phyloP scores from a whole-genome alignment of 228 moss, liverwort and hornwort genomes.

The Sphagnum fallax region DNA sequence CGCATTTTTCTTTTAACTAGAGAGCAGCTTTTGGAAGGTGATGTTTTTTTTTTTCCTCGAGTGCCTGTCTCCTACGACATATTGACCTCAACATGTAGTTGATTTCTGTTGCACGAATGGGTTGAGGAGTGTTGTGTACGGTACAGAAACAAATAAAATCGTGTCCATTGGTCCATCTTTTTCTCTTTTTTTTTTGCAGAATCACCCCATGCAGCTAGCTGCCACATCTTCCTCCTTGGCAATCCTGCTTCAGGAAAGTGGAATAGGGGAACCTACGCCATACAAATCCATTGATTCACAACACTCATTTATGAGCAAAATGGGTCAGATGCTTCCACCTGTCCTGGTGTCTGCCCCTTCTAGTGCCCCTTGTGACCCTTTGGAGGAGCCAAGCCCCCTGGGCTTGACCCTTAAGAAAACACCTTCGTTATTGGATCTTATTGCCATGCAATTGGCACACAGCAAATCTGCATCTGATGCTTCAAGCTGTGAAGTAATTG shows the following conservation, averaged over 20 bases:
- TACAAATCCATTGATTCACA: conserved; percentile 27
- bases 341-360: conserved; percentile 18
- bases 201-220: too few species aligned
- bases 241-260: conserved; percentile 14
- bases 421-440: conserved; percentile 90
- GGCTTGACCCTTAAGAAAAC: conserved; percentile 88
- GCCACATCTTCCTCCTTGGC: too few species aligned
- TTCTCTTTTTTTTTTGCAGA: too few species aligned
- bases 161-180: too few species aligned
- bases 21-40: too few species aligned
- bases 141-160: too few species aligned
- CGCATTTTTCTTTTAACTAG: too few species aligned
- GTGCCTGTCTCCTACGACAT: too few species aligned
- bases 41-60: too few species aligned
- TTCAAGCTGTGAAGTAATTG: conserved; percentile 30
- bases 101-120: too few species aligned
- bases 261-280: conserved; percentile 4
- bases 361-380: conserved; percentile 20
- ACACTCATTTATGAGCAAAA: conserved; percentile 22
- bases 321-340: conserved; percentile 27
- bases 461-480: conserved; percentile 20
- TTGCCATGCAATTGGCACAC: conserved; percentile 64
- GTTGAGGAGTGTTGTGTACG: too few species aligned
- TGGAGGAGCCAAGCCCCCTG: conserved; percentile 87
- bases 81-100: too few species aligned